Base-by-base conservation (phyloP, 176 grass and related monocot species). In the Melocanna baccifera region DNA sequence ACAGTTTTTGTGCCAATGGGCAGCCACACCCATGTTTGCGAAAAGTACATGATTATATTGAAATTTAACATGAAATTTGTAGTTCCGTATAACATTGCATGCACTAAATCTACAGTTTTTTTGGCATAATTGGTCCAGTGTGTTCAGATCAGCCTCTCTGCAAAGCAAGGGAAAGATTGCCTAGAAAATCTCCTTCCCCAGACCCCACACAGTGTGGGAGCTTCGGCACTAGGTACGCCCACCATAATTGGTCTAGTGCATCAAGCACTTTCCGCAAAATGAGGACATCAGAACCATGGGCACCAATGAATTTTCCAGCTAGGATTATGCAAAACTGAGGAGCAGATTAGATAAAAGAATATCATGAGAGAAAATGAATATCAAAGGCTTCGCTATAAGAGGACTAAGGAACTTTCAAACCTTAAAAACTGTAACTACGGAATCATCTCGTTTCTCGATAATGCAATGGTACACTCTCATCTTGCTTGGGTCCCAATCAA, bases 391-490 rank as follows among this genome's bases (percentile, higher is more conserved):
- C 42, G 1, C 42, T 10, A 43, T 43, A 43, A 43, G 42, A 36
- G 34, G 34, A 36, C 34, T 36, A 36, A 43, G 42, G 42, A 43
- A 43, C 42, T 43, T 43, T 43, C 76, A 67, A 79, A 94, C 94
- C 92, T 94, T 94, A 79, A 97, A 90, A 75, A 52, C 28, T 25
- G 7, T 53, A 22, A 75, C 30, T 50, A 61, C 45, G 28, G 14
- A 25, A 30, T 87, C 41, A 78, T 78, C 81, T 39, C 48, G 67
- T 78, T 91, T 76, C 85, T 91, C 92, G 22, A 97, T 78, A 83
- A 65, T 84, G 79, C 92, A 97, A 39, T 92, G 87, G 59, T 91
- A 97, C 6, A 92, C 67, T 75, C 81, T 81, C 68, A 88, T 76
- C 75, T 72, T 90, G 19, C 36, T 45, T 32, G 85, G 71, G 28